Evolutionary conservation across 768 basidiomycete genomes (phyloP), one percentile per base, ranked within the genome.

Genomic region (Suillus clintonianus): DNA sequence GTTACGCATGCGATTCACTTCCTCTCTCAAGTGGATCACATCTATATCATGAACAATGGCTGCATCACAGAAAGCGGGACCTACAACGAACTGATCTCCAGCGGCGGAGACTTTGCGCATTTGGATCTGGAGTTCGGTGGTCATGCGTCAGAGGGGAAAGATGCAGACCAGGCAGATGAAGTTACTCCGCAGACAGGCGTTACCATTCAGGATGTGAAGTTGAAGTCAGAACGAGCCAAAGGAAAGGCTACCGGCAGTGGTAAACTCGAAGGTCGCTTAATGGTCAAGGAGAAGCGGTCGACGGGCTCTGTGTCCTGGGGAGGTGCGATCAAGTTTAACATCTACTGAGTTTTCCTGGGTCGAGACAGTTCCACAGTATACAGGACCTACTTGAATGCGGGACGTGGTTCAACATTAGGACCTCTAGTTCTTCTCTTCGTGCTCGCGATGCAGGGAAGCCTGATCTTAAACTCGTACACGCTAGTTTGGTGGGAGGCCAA

Each of bases 401-500:
- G 84, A 9, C 78, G 78, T 50, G 86, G 84, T 5, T 77, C 66
- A 45, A 70, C 83, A 57, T 86, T 83, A 0, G 68, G 81, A 0
- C 87, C 88, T 0, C 65, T 86, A 22, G 76, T 88, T 15, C 10
- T 87, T 3, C 45, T 86, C 1, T 79, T 81, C 41, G 79, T 85
- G 34, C 13, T 85, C 8, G 65, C 87, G 36, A 88, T 89, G 86
- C 89, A 88, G 76, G 83, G 77, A 32, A 83, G 82, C 61, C 83
- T 84, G 67, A 82, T 89, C 58, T 72, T 88, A 67, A 89, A 85
- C 67, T 83, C 85, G 60, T 89, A 90, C 64, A 87, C 86, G 58
- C 77, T 92, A 17, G 85, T 90, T 17, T 91, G 86, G 85, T 89
- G 90, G 90, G 83, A 90, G 70, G 81, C 77, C 56, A 81, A 88